A percentile compares a stretch with the other conserved stretches of the same genome.
These are phyloP conservation scores for Candolleomyces eurysporus DNA, from an alignment of 768 basidiomycete species.

Conservation along the genomic window DNA sequence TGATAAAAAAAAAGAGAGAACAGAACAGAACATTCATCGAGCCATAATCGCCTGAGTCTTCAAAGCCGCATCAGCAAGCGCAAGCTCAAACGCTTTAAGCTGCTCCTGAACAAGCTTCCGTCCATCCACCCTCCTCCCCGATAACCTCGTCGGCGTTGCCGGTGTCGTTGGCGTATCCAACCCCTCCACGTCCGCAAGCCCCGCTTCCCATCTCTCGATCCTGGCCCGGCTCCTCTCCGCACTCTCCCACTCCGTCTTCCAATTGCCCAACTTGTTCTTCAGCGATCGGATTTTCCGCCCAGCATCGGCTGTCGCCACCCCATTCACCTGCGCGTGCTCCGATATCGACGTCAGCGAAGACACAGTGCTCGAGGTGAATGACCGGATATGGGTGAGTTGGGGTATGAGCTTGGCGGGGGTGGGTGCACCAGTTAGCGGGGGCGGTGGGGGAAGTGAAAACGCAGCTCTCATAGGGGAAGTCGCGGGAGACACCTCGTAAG, in stretches of 20 bases:
- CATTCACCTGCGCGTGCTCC: slow-evolving; percentile 87
- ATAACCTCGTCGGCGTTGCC: slow-evolving; percentile 26
- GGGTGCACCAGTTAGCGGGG: slow-evolving; percentile 44
- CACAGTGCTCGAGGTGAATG: slow-evolving; percentile 72
- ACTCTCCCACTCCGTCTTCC: slow-evolving; percentile 81
- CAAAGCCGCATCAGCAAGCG: slow-evolving; percentile 65
- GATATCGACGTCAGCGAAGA: slow-evolving; percentile 74
- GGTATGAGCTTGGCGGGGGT: slow-evolving; percentile 61
- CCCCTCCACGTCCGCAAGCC: slow-evolving; percentile 43
- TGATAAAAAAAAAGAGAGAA: background rate
- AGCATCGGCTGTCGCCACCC: slow-evolving; percentile 80
- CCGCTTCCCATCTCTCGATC: slow-evolving; percentile 83
- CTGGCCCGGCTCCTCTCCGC: slow-evolving; percentile 74
- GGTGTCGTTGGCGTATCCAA: slow-evolving; percentile 20
- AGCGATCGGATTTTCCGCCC: slow-evolving; percentile 83
- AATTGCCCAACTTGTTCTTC: slow-evolving; percentile 79
- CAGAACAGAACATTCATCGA: slow-evolving; percentile 35
- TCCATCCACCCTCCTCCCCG: slow-evolving; percentile 58
- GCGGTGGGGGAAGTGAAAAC: slow-evolving; percentile 45
- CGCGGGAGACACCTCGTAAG: slow-evolving; percentile 33
- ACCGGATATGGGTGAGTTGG: slow-evolving; percentile 69
- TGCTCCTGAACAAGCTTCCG: slow-evolving; percentile 76
- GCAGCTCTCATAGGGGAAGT: slow-evolving; percentile 56
- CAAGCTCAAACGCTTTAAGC: slow-evolving; percentile 69
- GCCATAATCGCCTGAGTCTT: slow-evolving; percentile 87